These are phyloP conservation scores for Neurospora cerealis DNA, from an alignment of 495 filamentous ascomycete species.

Conservation along the genomic window DNA sequence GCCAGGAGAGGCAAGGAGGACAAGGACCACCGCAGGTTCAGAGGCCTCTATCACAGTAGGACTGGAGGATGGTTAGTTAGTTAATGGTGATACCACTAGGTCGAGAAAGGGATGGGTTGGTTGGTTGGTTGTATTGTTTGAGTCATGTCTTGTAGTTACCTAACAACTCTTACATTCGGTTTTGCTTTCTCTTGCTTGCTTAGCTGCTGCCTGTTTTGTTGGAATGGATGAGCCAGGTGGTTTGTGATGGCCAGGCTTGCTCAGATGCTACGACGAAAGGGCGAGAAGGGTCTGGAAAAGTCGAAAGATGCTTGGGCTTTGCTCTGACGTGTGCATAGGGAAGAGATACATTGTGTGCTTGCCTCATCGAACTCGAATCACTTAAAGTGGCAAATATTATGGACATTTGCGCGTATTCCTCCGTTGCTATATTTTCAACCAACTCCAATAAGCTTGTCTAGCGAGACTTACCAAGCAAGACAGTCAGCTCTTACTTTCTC, in stretches of 20 bases:
- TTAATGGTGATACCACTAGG: neutral
- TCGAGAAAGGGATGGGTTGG: neutral
- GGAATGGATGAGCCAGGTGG: neutral
- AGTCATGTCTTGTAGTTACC: neutral
- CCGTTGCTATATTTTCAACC: neutral
- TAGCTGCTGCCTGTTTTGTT: neutral
- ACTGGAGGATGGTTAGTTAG: neutral
- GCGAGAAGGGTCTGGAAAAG: neutral
- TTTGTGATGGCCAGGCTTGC: neutral
- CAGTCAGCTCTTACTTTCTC: no score
- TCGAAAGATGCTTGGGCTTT: neutral
- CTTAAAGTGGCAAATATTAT: neutral
- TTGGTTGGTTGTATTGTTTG: neutral
- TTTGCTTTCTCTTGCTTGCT: neutral
- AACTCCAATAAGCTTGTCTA: neutral
- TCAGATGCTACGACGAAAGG: neutral
- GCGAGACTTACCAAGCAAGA: no score
- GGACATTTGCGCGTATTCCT: neutral
- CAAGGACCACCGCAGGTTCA: neutral
- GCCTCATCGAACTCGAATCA: neutral
- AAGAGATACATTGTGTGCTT: neutral
- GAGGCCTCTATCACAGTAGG: neutral
- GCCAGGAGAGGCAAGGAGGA: neutral
- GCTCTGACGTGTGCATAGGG: neutral
- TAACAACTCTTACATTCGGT: neutral